A percentile compares a stretch with the other conserved stretches of the same genome.
These are phyloP conservation scores for Drechslerella coelobrocha DNA, from an alignment of 2,329 filamentous ascomycete species.

Conservation along the genomic window DNA sequence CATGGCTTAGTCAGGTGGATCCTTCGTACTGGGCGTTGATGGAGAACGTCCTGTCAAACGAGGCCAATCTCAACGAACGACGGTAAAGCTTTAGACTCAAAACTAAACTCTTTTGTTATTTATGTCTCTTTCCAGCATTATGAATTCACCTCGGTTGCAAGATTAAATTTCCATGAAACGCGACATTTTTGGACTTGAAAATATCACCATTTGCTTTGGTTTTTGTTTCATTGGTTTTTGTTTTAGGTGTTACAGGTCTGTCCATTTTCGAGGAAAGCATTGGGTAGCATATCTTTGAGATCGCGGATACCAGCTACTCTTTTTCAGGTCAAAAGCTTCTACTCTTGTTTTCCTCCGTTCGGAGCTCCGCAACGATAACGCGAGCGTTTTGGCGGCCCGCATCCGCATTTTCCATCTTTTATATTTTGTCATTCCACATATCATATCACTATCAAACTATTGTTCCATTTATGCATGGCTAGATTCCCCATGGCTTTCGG, in stretches of 20 bases:
- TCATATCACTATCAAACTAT: not conserved
- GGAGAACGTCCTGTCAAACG: constrained; percentile 39
- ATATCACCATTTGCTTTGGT: not conserved
- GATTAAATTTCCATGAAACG: not conserved
- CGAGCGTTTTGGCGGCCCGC: not conserved
- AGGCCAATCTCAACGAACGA: constrained; percentile 27
- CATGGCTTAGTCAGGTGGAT: constrained; percentile 43
- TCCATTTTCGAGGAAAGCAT: not conserved
- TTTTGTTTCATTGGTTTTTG: not conserved
- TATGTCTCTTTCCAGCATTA: not conserved
- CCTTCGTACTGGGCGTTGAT: constrained; percentile 43
- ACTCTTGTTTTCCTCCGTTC: no score
- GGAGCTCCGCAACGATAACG: no score
- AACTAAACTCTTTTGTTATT: not conserved
- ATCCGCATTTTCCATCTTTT: not conserved
- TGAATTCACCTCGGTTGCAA: not conserved
- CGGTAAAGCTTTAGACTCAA: constrained; percentile 12
- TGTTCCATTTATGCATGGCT: not conserved
- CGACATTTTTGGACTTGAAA: no score
- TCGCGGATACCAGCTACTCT: not conserved
- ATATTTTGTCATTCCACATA: not conserved
- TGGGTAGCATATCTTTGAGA: not conserved
- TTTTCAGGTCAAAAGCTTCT: no score
- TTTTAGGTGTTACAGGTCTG: constrained; percentile 3
- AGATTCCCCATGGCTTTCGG: not conserved